Conservation (phyloP, 305 asterid genomes). For the Plantago lanceolata region DNA sequence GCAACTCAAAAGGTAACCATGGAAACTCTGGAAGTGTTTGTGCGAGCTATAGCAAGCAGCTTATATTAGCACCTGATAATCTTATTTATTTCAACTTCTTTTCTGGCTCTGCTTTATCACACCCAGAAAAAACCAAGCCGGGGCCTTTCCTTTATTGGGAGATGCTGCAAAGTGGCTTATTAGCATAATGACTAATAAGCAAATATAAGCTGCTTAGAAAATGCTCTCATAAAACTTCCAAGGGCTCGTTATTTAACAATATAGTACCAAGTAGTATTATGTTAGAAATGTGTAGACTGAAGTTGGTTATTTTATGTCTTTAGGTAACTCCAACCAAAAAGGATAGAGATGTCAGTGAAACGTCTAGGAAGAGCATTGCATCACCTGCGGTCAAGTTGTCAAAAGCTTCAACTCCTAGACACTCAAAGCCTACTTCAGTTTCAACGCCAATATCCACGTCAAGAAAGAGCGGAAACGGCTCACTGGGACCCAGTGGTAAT, state of each 20-base stretch:
- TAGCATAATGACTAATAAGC: not conserved
- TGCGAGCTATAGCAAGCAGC: not conserved
- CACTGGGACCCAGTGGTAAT: constrained; percentile 38
- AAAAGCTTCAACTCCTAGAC: constrained; percentile 38
- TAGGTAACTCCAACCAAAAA: constrained; percentile 50
- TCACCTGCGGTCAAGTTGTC: constrained; percentile 46
- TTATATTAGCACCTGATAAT: constrained; percentile 12
- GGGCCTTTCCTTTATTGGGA: not conserved
- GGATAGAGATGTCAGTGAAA: constrained; percentile 31
- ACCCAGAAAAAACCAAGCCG: no score
- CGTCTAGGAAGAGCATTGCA: constrained; percentile 39
- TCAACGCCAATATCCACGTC: constrained; percentile 34
- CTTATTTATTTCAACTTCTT: no score
- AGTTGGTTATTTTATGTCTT: constrained; percentile 20
- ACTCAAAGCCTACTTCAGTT: constrained; percentile 34
- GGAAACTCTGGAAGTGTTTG: constrained; percentile 6
- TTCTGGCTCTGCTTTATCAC: not conserved
- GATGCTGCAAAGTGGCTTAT: no score
- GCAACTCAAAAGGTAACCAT: constrained; percentile 47
- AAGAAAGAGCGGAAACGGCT: constrained; percentile 38
- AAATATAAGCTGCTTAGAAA: not conserved
- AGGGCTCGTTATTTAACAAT: not conserved
- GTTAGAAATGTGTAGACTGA: not conserved
- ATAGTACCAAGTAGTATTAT: no score
- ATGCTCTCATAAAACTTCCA: not conserved